phyloP scores from a whole-genome alignment of 805 yeast genomes.

The Metahyphopichia silvanorum region DNA sequence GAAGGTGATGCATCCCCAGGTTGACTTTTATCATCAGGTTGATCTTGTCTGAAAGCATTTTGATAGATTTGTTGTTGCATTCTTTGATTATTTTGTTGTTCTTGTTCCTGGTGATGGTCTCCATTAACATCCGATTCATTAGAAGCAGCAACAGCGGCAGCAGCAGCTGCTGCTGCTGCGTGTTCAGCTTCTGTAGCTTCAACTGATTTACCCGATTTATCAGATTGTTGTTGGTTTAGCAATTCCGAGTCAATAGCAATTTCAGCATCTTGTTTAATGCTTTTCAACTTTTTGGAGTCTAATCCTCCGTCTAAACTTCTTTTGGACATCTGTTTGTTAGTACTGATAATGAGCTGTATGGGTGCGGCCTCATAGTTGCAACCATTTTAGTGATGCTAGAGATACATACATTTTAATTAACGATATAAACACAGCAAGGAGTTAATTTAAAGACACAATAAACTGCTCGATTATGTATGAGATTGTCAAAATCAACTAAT shows the following conservation, averaged over 20 bases:
- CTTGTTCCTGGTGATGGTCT: constrained; percentile 17
- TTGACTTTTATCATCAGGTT: background rate
- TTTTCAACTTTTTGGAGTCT: constrained; percentile 11
- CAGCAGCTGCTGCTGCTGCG: constrained; percentile 13
- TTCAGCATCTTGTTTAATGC: constrained; percentile 12
- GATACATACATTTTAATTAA: too few species aligned
- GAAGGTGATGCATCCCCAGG: constrained; percentile 14
- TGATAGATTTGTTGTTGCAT: constrained; percentile 8
- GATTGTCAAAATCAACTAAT: too few species aligned
- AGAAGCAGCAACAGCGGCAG: constrained; percentile 1
- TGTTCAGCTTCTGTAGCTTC: constrained; percentile 11
- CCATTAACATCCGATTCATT: constrained; percentile 9
- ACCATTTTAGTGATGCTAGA: background rate
- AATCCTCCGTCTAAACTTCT: constrained; percentile 13
- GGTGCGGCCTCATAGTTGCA: background rate
- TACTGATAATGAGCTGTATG: too few species aligned
- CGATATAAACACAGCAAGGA: too few species aligned
- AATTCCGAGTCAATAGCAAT: constrained; percentile 41
- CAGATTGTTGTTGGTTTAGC: constrained; percentile 38
- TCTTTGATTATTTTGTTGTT: constrained; percentile 17
- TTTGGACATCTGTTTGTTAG: constrained; percentile 16
- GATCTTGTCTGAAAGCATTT: constrained; percentile 2
- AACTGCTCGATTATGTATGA: too few species aligned
- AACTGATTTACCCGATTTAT: constrained; percentile 8
- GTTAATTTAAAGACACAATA: too few species aligned